These are phyloP conservation scores for Aspergillus ellipticus DNA, from an alignment of 495 filamentous ascomycete species.

Conservation along the genomic window DNA sequence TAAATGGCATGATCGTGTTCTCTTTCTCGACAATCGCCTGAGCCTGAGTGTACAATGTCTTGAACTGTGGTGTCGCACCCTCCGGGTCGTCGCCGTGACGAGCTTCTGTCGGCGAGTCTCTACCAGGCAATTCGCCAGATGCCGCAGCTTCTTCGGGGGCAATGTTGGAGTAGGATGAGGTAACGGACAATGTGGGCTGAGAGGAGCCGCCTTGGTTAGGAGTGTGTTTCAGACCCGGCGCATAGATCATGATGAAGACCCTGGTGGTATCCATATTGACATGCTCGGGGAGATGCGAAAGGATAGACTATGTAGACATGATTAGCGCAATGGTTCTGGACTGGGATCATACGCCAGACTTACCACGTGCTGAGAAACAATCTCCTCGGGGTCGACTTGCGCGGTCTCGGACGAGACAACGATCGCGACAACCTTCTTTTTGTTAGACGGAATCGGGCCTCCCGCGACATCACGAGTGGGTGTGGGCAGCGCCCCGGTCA, in stretches of 20 bases:
- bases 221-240: conserved; percentile 69
- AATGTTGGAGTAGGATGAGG: conserved; percentile 86
- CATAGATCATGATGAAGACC: conserved; percentile 85
- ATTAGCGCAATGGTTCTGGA: conserved; percentile 12
- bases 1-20: conserved; percentile 83
- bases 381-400: conserved; percentile 58
- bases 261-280: conserved; percentile 63
- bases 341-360: conserved; percentile 26
- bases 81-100: conserved; percentile 34
- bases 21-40: conserved; percentile 74
- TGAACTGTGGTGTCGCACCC: conserved; percentile 56
- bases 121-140: conserved; percentile 59
- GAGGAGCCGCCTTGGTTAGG: conserved; percentile 35
- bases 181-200: conserved; percentile 57
- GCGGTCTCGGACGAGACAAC: conserved; percentile 74
- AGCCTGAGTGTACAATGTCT: conserved; percentile 72
- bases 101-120: conserved; percentile 45
- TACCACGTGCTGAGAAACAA: conserved; percentile 72
- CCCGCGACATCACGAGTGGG: conserved; percentile 19
- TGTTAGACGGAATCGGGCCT: conserved; percentile 15
- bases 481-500: conserved; percentile 29
- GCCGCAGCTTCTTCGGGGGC: conserved; percentile 69
- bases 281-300: conserved; percentile 78
- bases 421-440: conserved; percentile 71
- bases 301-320: conserved; percentile 62